phyloP scores from a whole-genome alignment of 2,329 filamentous ascomycete genomes.

The Calonectria leucothoes region DNA sequence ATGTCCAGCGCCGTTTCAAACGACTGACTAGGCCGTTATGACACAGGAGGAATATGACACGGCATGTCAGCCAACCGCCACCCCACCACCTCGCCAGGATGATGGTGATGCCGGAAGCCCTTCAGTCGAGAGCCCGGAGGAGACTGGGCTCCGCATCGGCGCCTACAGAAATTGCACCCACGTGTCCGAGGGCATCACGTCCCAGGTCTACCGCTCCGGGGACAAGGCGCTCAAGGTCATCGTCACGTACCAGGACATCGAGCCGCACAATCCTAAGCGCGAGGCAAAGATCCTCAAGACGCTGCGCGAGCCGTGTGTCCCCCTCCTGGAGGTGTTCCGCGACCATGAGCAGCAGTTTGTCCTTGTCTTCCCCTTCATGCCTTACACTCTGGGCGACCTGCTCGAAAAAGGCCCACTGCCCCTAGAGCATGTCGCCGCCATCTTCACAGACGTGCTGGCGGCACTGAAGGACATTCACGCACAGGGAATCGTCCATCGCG shows the following conservation, averaged over 20 bases:
- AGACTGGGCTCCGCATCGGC: constrained; percentile 61
- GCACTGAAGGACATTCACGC: constrained; percentile 79
- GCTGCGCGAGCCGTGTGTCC: constrained; percentile 69
- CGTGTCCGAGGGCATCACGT: constrained; percentile 79
- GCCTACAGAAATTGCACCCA: constrained; percentile 64
- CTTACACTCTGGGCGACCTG: constrained; percentile 76
- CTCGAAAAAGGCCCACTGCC: constrained; percentile 62
- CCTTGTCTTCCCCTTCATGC: constrained; percentile 87
- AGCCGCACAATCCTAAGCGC: constrained; percentile 84
- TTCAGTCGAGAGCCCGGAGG: constrained; percentile 5
- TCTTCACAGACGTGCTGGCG: constrained; percentile 75
- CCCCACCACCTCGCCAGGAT: constrained; percentile 19
- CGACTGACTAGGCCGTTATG: constrained; percentile 35
- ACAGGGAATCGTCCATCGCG: constrained; percentile 86
- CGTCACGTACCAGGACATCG: constrained; percentile 75
- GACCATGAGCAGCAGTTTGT: constrained; percentile 78
- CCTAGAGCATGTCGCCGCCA: constrained; percentile 48
- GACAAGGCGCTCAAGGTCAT: constrained; percentile 86
- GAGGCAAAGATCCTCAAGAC: constrained; percentile 80
- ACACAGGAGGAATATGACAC: constrained; percentile 69
- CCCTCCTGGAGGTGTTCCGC: constrained; percentile 79
- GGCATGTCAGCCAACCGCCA: constrained; percentile 48
- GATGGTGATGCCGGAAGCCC: constrained; percentile 3
- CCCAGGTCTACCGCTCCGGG: constrained; percentile 80
- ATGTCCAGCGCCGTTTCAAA: constrained; percentile 19